A percentile compares a stretch with the other conserved stretches of the same genome.
Evolutionary conservation across 164 flowering plant species (phyloP).

Genomic region (Malania oleifera): DNA sequence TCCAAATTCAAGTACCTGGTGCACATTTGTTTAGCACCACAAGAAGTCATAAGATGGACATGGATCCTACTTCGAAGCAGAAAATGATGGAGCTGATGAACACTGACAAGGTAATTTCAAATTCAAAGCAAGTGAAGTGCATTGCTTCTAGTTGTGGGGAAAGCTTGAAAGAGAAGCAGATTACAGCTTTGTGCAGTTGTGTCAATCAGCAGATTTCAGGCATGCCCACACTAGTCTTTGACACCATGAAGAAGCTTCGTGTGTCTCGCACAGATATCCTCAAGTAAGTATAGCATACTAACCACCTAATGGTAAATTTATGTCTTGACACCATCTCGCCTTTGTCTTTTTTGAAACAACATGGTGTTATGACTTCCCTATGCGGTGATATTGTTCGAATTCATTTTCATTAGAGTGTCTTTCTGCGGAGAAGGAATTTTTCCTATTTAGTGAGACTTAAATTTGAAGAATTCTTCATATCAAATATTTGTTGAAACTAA

Average conservation of each 20-base stretch:
- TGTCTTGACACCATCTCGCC: too few species aligned
- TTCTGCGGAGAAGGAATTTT: too few species aligned
- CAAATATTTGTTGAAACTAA: too few species aligned
- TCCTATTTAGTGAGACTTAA: too few species aligned
- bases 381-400: too few species aligned
- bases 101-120: constrained; percentile 6
- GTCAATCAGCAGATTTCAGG: constrained; percentile 25
- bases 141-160: constrained; percentile 22
- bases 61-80: constrained; percentile 4
- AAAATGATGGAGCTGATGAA: constrained; percentile 7
- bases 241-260: constrained; percentile 50
- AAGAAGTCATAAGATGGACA: constrained; percentile 8
- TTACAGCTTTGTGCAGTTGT: constrained; percentile 15
- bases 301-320: not conserved
- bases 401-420: too few species aligned
- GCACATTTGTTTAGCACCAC: constrained; percentile 8
- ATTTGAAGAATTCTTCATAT: too few species aligned
- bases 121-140: constrained; percentile 10
- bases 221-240: constrained; percentile 46
- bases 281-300: constrained; percentile 41
- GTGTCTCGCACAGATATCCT: constrained; percentile 63
- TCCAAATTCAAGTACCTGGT: constrained; percentile 7
- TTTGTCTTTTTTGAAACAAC: too few species aligned
- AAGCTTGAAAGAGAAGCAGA: constrained; percentile 20
- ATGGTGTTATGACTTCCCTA: too few species aligned